phyloP scores from a whole-genome alignment of 331 rosid genomes.

The Pyracantha coccinea region DNA sequence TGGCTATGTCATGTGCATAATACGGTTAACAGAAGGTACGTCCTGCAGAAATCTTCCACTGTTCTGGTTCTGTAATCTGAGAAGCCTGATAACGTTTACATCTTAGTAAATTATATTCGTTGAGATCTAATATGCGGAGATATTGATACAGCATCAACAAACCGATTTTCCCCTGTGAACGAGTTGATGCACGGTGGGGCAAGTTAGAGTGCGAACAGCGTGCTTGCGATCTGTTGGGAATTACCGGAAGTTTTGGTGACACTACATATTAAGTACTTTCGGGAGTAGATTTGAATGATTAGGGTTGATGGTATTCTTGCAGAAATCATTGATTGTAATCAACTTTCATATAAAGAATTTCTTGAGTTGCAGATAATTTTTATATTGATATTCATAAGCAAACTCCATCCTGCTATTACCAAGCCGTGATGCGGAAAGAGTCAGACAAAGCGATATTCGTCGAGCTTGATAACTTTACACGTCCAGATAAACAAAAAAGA shows the following conservation, averaged over 20 bases:
- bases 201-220: constrained; percentile 83
- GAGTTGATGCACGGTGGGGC: constrained; percentile 97
- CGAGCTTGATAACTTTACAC: neutral
- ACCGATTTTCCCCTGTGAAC: constrained; percentile 66
- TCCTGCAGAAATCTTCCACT: neutral
- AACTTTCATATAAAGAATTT: neutral
- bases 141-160: constrained; percentile 58
- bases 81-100: neutral
- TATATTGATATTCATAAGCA: neutral
- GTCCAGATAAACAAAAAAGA: neutral
- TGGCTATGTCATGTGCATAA: constrained; percentile 90
- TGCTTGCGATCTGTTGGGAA: constrained; percentile 62
- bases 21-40: constrained; percentile 81
- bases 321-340: neutral
- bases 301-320: no score
- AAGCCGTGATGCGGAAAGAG: neutral
- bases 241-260: constrained; percentile 35
- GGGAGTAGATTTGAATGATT: neutral
- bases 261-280: neutral
- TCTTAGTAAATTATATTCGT: neutral
- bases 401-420: neutral
- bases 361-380: neutral
- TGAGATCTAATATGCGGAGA: neutral
- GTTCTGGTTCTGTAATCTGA: neutral
- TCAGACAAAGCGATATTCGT: neutral